Percentiles rank a stretch among this genome's conserved stretches.
These are phyloP conservation scores for Sarocladium strictum DNA, from an alignment of 2,329 filamentous ascomycete genomes.

Conservation along the genomic window DNA sequence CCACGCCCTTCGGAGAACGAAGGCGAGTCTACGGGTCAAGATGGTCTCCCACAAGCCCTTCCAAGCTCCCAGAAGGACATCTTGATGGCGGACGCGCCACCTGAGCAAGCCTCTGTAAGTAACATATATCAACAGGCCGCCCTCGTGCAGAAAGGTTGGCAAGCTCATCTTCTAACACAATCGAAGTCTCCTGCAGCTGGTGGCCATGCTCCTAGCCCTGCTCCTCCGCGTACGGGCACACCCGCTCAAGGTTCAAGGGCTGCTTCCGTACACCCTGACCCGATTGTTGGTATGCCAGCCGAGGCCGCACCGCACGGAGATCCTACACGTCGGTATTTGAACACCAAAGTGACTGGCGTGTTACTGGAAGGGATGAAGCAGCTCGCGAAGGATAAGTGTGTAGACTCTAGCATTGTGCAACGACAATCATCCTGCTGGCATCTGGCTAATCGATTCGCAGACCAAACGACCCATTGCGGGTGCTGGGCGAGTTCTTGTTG, in stretches of 20 bases:
- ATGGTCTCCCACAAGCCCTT: slow-evolving; percentile 3
- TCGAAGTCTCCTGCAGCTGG: slow-evolving; percentile 33
- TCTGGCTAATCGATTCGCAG: slow-evolving; percentile 28
- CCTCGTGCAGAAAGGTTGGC: no score
- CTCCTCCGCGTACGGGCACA: slow-evolving; percentile 41
- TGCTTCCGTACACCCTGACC: slow-evolving; percentile 50
- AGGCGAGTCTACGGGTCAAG: background rate
- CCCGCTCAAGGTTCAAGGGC: slow-evolving; percentile 47
- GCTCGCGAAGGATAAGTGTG: slow-evolving; percentile 65
- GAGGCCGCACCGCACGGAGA: slow-evolving; percentile 61
- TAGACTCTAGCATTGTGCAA: slow-evolving; percentile 22
- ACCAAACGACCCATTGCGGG: slow-evolving; percentile 61
- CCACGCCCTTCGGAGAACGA: background rate
- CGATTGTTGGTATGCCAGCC: slow-evolving; percentile 47
- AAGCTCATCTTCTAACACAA: background rate
- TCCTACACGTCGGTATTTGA: slow-evolving; percentile 64
- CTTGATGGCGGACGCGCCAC: slow-evolving; percentile 36
- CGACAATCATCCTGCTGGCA: no score
- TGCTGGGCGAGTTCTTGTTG: slow-evolving; percentile 65
- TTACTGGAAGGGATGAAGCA: slow-evolving; percentile 71
- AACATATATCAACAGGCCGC: no score
- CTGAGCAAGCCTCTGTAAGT: slow-evolving; percentile 35
- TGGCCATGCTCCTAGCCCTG: slow-evolving; percentile 33
- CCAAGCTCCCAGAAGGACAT: slow-evolving; percentile 30
- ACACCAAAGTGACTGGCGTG: slow-evolving; percentile 61